Conservation (phyloP, 2,329 filamentous ascomycete genomes). For the Fusarium miscanthi region DNA sequence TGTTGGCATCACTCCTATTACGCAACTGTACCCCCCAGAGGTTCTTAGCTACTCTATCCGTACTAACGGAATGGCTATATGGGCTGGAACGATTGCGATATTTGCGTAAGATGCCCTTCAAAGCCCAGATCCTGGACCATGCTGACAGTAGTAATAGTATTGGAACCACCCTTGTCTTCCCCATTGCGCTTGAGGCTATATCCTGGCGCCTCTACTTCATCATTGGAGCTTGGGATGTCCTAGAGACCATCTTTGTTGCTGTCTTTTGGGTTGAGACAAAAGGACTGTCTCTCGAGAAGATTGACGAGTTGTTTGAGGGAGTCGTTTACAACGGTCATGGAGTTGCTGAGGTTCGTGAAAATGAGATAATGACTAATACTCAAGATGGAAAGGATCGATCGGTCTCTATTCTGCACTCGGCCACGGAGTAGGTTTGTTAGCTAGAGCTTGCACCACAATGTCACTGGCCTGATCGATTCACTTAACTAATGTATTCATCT, state of each 20-base stretch:
- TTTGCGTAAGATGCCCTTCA: neutral
- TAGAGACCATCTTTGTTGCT: neutral
- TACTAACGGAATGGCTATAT: neutral
- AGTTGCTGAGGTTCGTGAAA: neutral
- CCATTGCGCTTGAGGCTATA: neutral
- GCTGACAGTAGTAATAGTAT: neutral
- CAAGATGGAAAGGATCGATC: neutral
- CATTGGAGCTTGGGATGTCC: neutral
- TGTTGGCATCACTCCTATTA: neutral
- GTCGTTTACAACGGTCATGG: neutral
- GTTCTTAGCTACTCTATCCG: neutral
- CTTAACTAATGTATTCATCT: neutral
- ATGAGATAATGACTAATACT: rapidly evolving
- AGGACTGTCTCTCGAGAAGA: neutral
- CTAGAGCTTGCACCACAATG: no score
- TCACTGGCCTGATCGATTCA: rapidly evolving
- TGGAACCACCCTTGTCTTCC: neutral
- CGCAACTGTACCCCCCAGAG: neutral
- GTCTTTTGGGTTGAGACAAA: neutral
- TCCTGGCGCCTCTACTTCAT: neutral
- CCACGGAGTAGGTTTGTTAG: neutral
- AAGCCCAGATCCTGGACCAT: rapidly evolving
- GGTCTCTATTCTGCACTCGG: neutral
- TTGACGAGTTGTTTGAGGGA: neutral
- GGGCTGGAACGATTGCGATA: neutral